Conservation (phyloP, 2,329 filamentous ascomycete species). For the Lecanoromycetidae sp. region DNA sequence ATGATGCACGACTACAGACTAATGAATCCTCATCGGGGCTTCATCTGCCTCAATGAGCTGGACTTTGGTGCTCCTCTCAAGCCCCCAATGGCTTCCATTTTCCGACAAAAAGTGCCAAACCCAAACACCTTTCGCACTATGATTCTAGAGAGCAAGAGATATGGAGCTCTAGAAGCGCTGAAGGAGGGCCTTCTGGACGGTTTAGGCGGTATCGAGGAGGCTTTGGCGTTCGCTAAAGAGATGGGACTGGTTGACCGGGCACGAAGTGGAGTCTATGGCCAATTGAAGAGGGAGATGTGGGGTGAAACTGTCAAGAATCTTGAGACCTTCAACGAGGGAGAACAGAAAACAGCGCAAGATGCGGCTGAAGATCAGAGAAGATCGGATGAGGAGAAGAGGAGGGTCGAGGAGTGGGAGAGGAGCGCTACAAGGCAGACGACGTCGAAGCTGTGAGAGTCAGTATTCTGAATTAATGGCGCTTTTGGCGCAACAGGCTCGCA, state of each 20-base stretch:
- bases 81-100: conserved; percentile 61
- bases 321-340: conserved; percentile 35
- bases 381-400: conserved; percentile 34
- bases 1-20: conserved; percentile 78
- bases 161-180: conserved; percentile 50
- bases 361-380: conserved; percentile 32
- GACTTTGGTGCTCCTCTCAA: conserved; percentile 66
- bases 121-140: conserved; percentile 47
- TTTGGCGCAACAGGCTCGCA: neutral
- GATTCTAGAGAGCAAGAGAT: conserved; percentile 62
- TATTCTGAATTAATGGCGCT: neutral
- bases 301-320: conserved; percentile 50
- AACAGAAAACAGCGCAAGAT: conserved; percentile 36
- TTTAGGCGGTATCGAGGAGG: conserved; percentile 52
- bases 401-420: conserved; percentile 41
- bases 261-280: conserved; percentile 54
- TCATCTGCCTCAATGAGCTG: conserved; percentile 68
- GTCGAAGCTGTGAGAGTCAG: conserved; percentile 29
- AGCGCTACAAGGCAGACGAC: conserved; percentile 25
- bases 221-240: conserved; percentile 47
- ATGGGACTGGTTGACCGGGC: conserved; percentile 50
- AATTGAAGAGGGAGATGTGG: conserved; percentile 66
- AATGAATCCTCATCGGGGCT: conserved; percentile 59
- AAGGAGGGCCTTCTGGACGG: conserved; percentile 57
- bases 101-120: conserved; percentile 53